These are phyloP conservation scores for Tieghemostelium lacteum DNA, from an alignment of 78 protist genomes.

Conservation along the genomic window DNA sequence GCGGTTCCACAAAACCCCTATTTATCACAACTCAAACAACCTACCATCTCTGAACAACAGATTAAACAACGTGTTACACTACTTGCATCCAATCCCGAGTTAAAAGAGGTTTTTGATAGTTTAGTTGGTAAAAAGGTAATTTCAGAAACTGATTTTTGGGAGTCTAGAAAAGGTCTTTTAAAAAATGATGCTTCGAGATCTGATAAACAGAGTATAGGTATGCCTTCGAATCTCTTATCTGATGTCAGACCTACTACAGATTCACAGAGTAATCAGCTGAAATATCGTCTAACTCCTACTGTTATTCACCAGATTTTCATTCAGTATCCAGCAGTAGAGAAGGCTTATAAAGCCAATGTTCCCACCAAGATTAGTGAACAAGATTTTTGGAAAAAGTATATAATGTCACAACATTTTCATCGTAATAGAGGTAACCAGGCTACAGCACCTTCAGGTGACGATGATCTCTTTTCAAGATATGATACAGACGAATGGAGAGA, in stretches of 20 bases:
- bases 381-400: slow-evolving; percentile 70
- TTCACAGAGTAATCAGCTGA: neutral
- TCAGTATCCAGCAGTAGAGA: slow-evolving; percentile 70
- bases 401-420: slow-evolving; percentile 38
- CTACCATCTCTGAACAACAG: slow-evolving; percentile 40
- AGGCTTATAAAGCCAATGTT: slow-evolving; percentile 64
- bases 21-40: slow-evolving; percentile 15
- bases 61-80: slow-evolving; percentile 53
- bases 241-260: slow-evolving; percentile 60
- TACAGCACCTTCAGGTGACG: slow-evolving; percentile 38
- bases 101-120: slow-evolving; percentile 38
- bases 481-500: slow-evolving; percentile 40
- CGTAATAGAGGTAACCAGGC: slow-evolving; percentile 22
- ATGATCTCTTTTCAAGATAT: slow-evolving; percentile 70
- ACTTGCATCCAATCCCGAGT: slow-evolving; percentile 18
- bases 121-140: slow-evolving; percentile 40
- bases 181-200: slow-evolving; percentile 22
- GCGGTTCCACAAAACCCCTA: neutral
- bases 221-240: slow-evolving; percentile 47
- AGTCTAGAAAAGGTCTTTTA: slow-evolving; percentile 42
- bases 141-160: slow-evolving; percentile 71
- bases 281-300: slow-evolving; percentile 48
- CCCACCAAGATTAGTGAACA: slow-evolving; percentile 44
- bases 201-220: slow-evolving; percentile 44
- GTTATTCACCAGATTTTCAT: slow-evolving; percentile 63